These are phyloP conservation scores for Zymoseptoria ardabiliae DNA, from an alignment of 2,329 filamentous ascomycete genomes.

Conservation along the genomic window DNA sequence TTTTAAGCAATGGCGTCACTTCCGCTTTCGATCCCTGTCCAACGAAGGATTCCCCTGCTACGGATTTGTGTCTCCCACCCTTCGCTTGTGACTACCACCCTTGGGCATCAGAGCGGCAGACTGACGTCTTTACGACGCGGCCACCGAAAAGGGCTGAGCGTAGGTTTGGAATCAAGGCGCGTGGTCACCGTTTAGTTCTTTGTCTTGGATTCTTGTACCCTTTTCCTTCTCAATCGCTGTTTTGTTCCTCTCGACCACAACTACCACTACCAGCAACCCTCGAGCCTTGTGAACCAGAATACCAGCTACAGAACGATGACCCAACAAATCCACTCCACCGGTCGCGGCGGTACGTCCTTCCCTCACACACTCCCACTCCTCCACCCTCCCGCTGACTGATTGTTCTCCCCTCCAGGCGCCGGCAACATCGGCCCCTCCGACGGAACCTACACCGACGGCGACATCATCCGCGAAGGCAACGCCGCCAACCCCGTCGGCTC, in stretches of 20 bases:
- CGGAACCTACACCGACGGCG: conserved; percentile 39
- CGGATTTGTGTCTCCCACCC: background rate
- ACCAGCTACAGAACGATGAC: conserved; percentile 6
- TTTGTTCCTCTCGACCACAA: background rate
- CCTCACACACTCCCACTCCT: background rate
- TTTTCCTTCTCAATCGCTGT: background rate
- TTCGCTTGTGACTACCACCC: background rate
- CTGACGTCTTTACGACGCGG: background rate
- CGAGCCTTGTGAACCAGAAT: too few relatives aligned
- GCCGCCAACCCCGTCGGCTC: conserved; percentile 33
- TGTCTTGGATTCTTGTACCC: background rate
- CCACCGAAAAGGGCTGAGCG: background rate
- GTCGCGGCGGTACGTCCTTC: conserved; percentile 47
- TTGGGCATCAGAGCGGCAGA: background rate
- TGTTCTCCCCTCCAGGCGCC: conserved; percentile 36
- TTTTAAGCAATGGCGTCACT: background rate
- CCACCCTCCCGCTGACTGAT: conserved; percentile 1
- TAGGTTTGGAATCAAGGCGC: background rate
- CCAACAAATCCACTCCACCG: conserved; percentile 41
- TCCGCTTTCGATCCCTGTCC: background rate
- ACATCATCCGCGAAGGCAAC: conserved; percentile 40
- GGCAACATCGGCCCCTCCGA: conserved; percentile 51
- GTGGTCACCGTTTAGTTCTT: background rate
- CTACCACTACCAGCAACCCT: background rate
- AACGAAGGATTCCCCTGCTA: background rate